A percentile compares a stretch with the other conserved stretches of the same genome.
These are phyloP conservation scores for Chytriomyces hyalinus DNA, from an alignment of 192 early-diverging fungal species.

Conservation along the genomic window DNA sequence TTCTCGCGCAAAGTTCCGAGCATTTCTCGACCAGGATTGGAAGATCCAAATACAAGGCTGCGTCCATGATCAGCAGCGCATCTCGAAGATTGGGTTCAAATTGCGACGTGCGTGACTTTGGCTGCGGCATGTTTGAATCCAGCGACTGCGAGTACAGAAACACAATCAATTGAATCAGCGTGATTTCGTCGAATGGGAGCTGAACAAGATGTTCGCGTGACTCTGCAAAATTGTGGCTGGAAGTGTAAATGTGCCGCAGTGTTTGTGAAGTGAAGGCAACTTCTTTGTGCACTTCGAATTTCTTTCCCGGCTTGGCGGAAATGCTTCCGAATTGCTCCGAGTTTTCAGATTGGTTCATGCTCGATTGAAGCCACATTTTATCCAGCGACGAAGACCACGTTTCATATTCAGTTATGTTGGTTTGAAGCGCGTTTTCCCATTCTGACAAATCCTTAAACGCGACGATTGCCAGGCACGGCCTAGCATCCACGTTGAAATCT, in stretches of 20 bases:
- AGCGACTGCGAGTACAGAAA: slow-evolving; percentile 3
- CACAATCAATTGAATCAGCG: neutral
- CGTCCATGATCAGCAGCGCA: slow-evolving; percentile 14
- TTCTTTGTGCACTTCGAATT: slow-evolving; percentile 3
- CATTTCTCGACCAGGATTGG: neutral
- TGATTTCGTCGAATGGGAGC: slow-evolving; percentile 9
- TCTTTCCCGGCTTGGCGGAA: neutral
- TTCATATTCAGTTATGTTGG: neutral
- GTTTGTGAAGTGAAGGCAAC: slow-evolving; percentile 2
- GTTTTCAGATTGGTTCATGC: too few relatives aligned
- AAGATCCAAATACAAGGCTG: slow-evolving; percentile 17
- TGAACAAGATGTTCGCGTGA: neutral
- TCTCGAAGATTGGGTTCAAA: slow-evolving; percentile 6
- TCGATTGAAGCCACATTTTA: neutral
- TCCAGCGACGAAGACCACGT: slow-evolving; percentile 5
- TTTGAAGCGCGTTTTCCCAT: neutral
- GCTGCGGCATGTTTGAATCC: neutral
- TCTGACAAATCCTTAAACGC: neutral
- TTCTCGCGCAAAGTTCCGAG: slow-evolving; percentile 1
- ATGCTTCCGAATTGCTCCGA: neutral
- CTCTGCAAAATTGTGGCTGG: neutral
- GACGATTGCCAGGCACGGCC: too few relatives aligned
- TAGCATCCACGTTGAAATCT: too few relatives aligned
- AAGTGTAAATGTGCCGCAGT: neutral
- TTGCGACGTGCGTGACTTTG: neutral